phyloP scores from a whole-genome alignment of 768 basidiomycete species.

The Botryobasidium botryosum region DNA sequence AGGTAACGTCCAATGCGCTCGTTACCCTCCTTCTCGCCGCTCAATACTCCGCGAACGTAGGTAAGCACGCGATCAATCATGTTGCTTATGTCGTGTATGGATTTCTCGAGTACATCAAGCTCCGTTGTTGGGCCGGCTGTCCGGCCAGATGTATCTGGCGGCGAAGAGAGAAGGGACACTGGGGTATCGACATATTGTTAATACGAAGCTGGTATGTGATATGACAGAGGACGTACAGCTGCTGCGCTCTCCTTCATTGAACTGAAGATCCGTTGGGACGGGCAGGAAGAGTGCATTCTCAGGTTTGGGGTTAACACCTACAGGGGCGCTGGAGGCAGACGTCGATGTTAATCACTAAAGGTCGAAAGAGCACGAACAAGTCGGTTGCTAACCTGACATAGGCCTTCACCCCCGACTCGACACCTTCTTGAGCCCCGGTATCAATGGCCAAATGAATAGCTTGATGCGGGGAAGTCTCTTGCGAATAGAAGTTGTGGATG shows the following conservation, averaged over 20 bases:
- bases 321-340: conserved; percentile 43
- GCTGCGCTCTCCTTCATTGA: conserved; percentile 68
- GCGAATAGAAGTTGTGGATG: conserved; percentile 94
- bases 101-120: conserved; percentile 58
- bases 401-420: conserved; percentile 61
- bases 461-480: conserved; percentile 75
- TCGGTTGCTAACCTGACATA: conserved; percentile 51
- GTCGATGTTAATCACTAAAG: background rate
- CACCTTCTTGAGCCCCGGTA: conserved; percentile 51
- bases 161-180: conserved; percentile 55
- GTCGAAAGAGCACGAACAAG: background rate
- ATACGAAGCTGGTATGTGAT: background rate
- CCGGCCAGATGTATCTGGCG: conserved; percentile 14
- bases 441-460: conserved; percentile 86
- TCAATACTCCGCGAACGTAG: conserved; percentile 67
- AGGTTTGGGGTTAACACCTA: conserved; percentile 75
- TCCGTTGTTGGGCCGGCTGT: conserved; percentile 30
- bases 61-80: conserved; percentile 76
- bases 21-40: conserved; percentile 66
- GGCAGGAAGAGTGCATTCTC: conserved; percentile 94
- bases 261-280: conserved; percentile 71
- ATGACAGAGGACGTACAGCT: conserved; percentile 41
- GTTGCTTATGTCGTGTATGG: conserved; percentile 47
- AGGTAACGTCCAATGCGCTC: conserved; percentile 78
- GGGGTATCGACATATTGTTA: background rate